Conservation (phyloP, 106 monocot genomes). For the Acanthochlamys bracteata region DNA sequence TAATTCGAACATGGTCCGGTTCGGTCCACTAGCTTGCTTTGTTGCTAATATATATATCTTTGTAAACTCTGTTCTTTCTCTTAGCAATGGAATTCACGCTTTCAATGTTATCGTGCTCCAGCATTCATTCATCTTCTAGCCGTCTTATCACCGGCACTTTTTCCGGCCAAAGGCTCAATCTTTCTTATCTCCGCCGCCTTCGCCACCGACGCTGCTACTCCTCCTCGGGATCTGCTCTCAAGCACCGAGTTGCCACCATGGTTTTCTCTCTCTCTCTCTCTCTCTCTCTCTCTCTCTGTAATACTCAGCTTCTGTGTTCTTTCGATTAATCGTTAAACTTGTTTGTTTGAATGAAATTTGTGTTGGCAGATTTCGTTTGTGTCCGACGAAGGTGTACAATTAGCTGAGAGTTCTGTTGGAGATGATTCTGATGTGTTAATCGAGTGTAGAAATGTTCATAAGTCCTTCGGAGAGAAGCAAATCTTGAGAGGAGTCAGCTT, state of each 20-base stretch:
- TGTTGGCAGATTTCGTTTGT: constrained; percentile 25
- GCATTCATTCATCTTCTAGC: constrained; percentile 16
- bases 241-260: too few species aligned
- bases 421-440: constrained; percentile 61
- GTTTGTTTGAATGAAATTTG: background rate
- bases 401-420: constrained; percentile 12
- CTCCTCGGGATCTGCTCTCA: too few species aligned
- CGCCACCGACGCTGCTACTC: too few species aligned
- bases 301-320: too few species aligned
- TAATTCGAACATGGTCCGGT: too few species aligned
- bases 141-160: constrained; percentile 31
- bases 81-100: background rate
- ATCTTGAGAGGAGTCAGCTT: constrained; percentile 82
- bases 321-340: too few species aligned
- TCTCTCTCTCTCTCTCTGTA: too few species aligned
- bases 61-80: background rate
- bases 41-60: too few species aligned
- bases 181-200: constrained; percentile 12
- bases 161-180: constrained; percentile 31
- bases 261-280: too few species aligned
- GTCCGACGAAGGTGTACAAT: constrained; percentile 21
- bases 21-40: too few species aligned
- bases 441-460: constrained; percentile 86
- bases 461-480: constrained; percentile 86
- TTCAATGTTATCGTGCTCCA: constrained; percentile 10